Evolutionary conservation across 768 basidiomycete species (phyloP).

Genomic region (Strobilomyces confusus): DNA sequence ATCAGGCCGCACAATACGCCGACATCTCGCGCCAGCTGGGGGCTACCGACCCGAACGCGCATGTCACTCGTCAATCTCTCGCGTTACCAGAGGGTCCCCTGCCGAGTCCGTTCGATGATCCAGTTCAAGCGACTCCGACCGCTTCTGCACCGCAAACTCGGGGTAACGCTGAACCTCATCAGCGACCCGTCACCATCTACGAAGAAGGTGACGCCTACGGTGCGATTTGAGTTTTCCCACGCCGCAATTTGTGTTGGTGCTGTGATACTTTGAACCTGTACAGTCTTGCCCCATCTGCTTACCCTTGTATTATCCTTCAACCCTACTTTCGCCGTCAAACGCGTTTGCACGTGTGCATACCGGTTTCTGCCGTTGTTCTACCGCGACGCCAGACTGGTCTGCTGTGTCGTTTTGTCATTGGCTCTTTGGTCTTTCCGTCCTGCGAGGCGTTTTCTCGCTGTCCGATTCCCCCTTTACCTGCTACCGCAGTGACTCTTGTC

Average conservation of each 20-base stretch:
- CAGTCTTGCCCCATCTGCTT: slow-evolving; percentile 16
- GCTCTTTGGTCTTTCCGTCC: neutral
- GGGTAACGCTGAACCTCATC: slow-evolving; percentile 16
- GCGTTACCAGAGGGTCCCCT: slow-evolving; percentile 22
- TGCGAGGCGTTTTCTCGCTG: slow-evolving; percentile 5
- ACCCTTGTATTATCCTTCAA: slow-evolving; percentile 23
- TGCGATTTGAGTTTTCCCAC: slow-evolving; percentile 45
- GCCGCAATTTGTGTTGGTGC: slow-evolving; percentile 5
- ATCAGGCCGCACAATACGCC: slow-evolving; percentile 70
- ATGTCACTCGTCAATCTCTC: slow-evolving; percentile 10
- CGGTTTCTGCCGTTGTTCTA: slow-evolving; percentile 23
- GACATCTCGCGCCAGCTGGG: slow-evolving; percentile 62
- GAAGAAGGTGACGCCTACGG: slow-evolving; percentile 67
- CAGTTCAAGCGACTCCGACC: neutral
- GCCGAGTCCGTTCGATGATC: slow-evolving; percentile 30
- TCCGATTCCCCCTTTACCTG: slow-evolving; percentile 8
- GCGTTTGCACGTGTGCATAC: slow-evolving; percentile 13
- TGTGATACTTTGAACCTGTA: slow-evolving; percentile 18
- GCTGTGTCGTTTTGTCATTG: slow-evolving; percentile 14
- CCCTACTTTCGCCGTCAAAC: neutral
- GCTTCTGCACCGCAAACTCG: slow-evolving; percentile 9
- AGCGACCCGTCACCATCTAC: slow-evolving; percentile 49
- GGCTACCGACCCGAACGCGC: slow-evolving; percentile 20
- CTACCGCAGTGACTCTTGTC: neutral
- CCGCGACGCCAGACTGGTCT: slow-evolving; percentile 27